A percentile compares a stretch with the other conserved stretches of the same genome.
Evolutionary conservation across 176 grass and related monocot genomes (phyloP).

Genomic region (Triticum aestivum): DNA sequence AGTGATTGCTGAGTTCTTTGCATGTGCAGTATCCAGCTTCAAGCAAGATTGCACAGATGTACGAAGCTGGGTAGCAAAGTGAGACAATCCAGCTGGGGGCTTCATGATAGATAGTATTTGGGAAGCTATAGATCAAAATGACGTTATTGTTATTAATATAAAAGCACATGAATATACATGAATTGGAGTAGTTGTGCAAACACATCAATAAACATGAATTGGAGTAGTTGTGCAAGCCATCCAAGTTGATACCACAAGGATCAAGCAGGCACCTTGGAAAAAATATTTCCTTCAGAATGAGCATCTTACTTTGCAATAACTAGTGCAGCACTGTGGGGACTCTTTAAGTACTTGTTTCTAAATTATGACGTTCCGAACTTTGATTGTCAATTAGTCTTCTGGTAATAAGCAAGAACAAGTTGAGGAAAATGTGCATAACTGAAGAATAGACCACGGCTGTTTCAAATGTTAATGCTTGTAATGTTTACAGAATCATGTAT

Average conservation of each 20-base stretch:
- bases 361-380: not conserved
- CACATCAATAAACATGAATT: not conserved
- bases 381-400: not conserved
- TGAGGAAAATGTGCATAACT: not conserved
- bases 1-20: slow-evolving; percentile 17
- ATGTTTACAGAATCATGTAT: slow-evolving; percentile 9
- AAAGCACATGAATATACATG: not conserved
- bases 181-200: not conserved
- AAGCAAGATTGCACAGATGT: slow-evolving; percentile 38
- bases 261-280: not conserved
- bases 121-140: slow-evolving; percentile 44
- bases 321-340: not conserved
- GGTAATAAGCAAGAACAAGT: not conserved
- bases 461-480: not conserved
- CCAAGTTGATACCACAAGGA: slow-evolving; percentile 15
- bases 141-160: not conserved
- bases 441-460: not conserved
- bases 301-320: not conserved
- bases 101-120: slow-evolving; percentile 59
- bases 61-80: slow-evolving; percentile 32
- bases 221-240: not conserved
- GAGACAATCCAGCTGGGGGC: slow-evolving; percentile 45
- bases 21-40: slow-evolving; percentile 23
- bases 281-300: not conserved
- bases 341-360: not conserved